phyloP scores from a whole-genome alignment of 2,329 filamentous ascomycete species.

The Monosporascus ibericus region DNA sequence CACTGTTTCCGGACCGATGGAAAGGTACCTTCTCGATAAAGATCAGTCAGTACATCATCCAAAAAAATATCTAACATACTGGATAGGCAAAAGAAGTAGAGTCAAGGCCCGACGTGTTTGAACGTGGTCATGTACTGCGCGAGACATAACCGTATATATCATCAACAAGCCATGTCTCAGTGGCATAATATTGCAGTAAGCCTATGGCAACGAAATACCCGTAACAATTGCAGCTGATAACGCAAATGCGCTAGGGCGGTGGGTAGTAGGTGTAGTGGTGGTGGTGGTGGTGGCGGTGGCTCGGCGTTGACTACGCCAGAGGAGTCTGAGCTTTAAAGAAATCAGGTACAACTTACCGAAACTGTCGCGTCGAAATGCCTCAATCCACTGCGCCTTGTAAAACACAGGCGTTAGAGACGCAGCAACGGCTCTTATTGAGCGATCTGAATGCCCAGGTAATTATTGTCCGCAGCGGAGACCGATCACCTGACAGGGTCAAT shows the following conservation, averaged over 20 bases:
- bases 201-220: constrained; percentile 15
- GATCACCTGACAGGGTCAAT: constrained; percentile 46
- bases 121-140: not conserved
- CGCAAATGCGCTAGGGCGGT: constrained; percentile 19
- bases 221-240: constrained; percentile 15
- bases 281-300: constrained; percentile 11
- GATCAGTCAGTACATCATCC: constrained; percentile 5
- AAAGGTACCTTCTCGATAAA: constrained; percentile 13
- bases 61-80: not conserved
- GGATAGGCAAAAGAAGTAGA: not conserved
- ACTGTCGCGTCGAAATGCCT: constrained; percentile 13
- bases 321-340: constrained; percentile 7
- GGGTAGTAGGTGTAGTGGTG: constrained; percentile 7
- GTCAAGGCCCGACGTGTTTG: not conserved
- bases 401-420: not conserved
- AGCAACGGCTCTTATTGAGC: constrained; percentile 24
- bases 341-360: constrained; percentile 16
- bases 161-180: constrained; percentile 9
- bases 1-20: constrained; percentile 23
- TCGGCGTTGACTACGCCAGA: constrained; percentile 11
- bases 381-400: not conserved
- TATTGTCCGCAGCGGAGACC: constrained; percentile 35
- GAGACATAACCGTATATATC: constrained; percentile 6
- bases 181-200: constrained; percentile 10
- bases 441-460: constrained; percentile 24